A percentile compares a stretch with the other conserved stretches of the same genome.
Conservation (phyloP, 306 rosid species). For the Acacia crassicarpa region DNA sequence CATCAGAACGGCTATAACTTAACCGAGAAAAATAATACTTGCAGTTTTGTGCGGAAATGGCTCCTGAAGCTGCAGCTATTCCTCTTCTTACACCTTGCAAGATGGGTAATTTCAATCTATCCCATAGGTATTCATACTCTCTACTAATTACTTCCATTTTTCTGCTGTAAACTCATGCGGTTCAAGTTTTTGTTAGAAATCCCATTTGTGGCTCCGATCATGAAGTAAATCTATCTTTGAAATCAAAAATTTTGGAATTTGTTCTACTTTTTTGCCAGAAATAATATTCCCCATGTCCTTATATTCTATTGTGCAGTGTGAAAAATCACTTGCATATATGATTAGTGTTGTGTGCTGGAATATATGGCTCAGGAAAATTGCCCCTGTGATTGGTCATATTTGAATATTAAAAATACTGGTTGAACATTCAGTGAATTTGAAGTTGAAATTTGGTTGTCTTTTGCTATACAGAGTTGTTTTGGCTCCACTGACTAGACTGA, state of each 20-base stretch:
- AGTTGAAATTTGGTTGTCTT: background rate
- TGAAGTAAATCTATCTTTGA: background rate
- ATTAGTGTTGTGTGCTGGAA: too few relatives aligned
- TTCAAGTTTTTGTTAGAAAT: background rate
- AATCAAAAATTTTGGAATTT: background rate
- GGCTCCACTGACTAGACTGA: constrained; percentile 49
- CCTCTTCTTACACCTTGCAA: background rate
- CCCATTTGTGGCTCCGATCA: background rate
- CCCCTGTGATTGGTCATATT: too few relatives aligned
- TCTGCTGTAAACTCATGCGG: background rate
- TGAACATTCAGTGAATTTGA: background rate
- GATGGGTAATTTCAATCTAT: constrained; percentile 3
- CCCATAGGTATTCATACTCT: background rate
- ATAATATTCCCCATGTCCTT: too few relatives aligned
- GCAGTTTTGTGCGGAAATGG: background rate
- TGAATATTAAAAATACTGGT: background rate
- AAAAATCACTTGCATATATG: too few relatives aligned
- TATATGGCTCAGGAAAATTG: too few relatives aligned
- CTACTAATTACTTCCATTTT: background rate
- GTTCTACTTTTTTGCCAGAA: background rate
- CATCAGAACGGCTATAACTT: background rate
- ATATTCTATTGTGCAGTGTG: too few relatives aligned
- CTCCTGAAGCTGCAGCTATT: background rate
- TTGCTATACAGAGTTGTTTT: constrained; percentile 41
- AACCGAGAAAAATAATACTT: background rate